Evolutionary conservation across 2,329 filamentous ascomycete species (phyloP).

Genomic region (Paracorniculantispora psalliotae): DNA sequence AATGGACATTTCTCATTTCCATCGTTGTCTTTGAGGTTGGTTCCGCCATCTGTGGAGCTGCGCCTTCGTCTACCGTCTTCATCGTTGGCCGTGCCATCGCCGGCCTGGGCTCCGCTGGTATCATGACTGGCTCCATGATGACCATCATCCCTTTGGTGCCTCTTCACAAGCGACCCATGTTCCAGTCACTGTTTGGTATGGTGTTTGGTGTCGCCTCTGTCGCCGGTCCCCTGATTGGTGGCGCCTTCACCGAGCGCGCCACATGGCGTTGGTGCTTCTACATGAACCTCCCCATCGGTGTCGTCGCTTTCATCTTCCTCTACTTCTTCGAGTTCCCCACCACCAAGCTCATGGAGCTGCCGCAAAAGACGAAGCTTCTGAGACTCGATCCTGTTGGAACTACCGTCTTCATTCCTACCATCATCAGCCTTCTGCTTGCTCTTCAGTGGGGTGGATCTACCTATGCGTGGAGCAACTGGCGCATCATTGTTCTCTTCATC

Average conservation of each 20-base stretch:
- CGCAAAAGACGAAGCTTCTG: constrained; percentile 39
- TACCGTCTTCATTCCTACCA: constrained; percentile 53
- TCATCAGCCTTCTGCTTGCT: constrained; percentile 56
- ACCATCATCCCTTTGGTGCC: constrained; percentile 55
- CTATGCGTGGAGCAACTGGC: constrained; percentile 48
- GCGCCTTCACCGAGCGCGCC: constrained; percentile 18
- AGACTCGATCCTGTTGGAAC: constrained; percentile 57
- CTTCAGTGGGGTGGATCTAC: constrained; percentile 58
- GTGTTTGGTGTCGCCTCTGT: constrained; percentile 36
- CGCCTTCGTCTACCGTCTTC: constrained; percentile 48
- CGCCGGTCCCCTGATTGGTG: constrained; percentile 20
- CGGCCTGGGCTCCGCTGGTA: constrained; percentile 51
- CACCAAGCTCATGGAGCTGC: constrained; percentile 21
- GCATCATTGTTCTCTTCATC: constrained; percentile 49
- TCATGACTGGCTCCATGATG: constrained; percentile 53
- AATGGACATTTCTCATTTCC: constrained; percentile 41
- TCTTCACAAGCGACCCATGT: constrained; percentile 55
- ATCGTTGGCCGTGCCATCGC: constrained; percentile 54
- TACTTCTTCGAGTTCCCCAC: constrained; percentile 41
- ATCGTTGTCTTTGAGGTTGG: constrained; percentile 52
- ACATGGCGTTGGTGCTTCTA: constrained; percentile 14
- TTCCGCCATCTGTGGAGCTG: constrained; percentile 50
- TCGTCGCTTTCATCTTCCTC: constrained; percentile 44
- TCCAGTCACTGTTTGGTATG: constrained; percentile 40
- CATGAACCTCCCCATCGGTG: constrained; percentile 25